Evolutionary conservation across 129 eudicot genomes (phyloP), one percentile per base, ranked within the genome.

Genomic region (Chrysanthemum lavandulifolium): DNA sequence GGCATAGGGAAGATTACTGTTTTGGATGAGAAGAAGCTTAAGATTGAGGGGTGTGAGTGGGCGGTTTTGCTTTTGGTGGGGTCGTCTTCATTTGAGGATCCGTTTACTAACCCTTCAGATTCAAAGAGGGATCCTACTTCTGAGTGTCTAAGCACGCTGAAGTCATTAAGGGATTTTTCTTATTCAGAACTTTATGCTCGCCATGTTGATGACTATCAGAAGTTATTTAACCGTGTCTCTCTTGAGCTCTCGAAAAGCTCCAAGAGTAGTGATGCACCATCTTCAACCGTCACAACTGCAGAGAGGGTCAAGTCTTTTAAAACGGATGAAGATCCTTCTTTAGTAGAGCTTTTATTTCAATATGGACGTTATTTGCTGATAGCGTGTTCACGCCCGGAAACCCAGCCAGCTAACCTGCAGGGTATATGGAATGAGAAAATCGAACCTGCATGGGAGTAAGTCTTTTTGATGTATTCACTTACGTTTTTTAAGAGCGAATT

Each of bases 381-480:
- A 72, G 79, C 98, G 2, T 83, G 91, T 78, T 92, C 98, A 6
- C 85, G 96, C 12, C 89, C 96, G 1, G 91, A 89, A 76, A 86
- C 94, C 69, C 96, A 92, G 68, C 84, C 83, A 3, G 82, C 98
- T 73, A 92, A 92, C 65, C 68, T 92, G 77, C 98, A 92, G 84
- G 98, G 98, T 47, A 86, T 92, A 68, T 92, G 98, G 98, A 92
- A 81, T 83, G 67, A 89, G 59, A 80, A 89, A 52, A 47, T 89
- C 8, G 80, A 81, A 49, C 96, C 98, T 23, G 61, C 96, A 45
- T 92, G 98, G 98, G 98, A 92, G 96, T 89, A 89, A 75, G 96
- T 67, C 73, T 8, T 51, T 57, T 13, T 74, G 14, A 1, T 40
- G 47, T 40, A 40, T 40, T 8, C 47, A 36, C 47, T 40, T 40